A percentile compares a stretch with the other conserved stretches of the same genome.
These are phyloP conservation scores for Cadophora luteo-olivacea DNA, from an alignment of 2,329 filamentous ascomycete species.

Conservation along the genomic window DNA sequence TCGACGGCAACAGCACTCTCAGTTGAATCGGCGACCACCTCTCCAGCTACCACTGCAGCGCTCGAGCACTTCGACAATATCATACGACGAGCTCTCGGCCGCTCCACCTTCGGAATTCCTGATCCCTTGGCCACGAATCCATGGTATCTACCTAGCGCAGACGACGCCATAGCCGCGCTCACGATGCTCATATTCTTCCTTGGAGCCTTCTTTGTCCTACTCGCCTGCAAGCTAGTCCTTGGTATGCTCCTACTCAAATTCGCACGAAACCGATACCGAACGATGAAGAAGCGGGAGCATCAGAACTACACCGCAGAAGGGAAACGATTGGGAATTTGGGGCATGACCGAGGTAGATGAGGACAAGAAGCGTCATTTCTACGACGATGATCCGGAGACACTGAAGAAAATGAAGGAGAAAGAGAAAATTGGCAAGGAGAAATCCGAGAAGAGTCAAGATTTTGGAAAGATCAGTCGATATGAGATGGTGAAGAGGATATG, in stretches of 20 bases:
- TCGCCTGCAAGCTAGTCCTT: conserved; percentile 84
- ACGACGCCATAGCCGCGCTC: conserved; percentile 74
- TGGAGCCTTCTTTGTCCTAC: conserved; percentile 80
- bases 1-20: conserved; percentile 70
- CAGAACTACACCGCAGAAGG: conserved; percentile 72
- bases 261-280: conserved; percentile 77
- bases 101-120: conserved; percentile 67
- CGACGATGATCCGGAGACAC: conserved; percentile 77
- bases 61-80: conserved; percentile 80
- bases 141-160: conserved; percentile 52
- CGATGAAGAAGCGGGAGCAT: conserved; percentile 73
- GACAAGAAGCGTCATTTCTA: conserved; percentile 88
- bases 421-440: conserved; percentile 68
- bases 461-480: conserved; percentile 77
- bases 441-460: conserved; percentile 60
- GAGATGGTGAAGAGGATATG: conserved; percentile 98
- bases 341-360: conserved; percentile 86
- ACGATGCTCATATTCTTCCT: conserved; percentile 91
- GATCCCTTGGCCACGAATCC: conserved; percentile 43
- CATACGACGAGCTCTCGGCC: conserved; percentile 77
- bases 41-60: conserved; percentile 77
- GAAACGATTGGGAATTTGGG: conserved; percentile 80
- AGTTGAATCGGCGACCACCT: conserved; percentile 66
- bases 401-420: conserved; percentile 66
- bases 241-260: conserved; percentile 88